Evolutionary conservation across 768 basidiomycete genomes (phyloP), one percentile per base, ranked within the genome.

Genomic region (Suillus lakei): DNA sequence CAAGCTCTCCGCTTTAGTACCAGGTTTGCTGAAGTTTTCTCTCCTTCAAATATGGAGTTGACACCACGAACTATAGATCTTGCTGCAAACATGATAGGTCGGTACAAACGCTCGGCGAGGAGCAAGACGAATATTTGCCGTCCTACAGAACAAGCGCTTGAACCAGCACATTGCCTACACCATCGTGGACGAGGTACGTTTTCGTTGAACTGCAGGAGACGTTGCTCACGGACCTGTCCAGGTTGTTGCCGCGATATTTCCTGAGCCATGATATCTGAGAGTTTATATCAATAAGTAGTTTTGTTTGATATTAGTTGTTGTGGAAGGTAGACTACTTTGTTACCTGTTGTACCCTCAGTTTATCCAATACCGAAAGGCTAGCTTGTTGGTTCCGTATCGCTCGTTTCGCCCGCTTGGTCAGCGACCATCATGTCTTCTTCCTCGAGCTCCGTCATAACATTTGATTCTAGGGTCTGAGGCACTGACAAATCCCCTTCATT

Each of bases 71-170:
- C 28, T 56, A 10, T 69, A 98, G 97, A 99, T 73, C 79, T 98
- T 61, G 96, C 94, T 38, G 95, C 97, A 8, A 98, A 98, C 71
- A 95, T 98, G 91, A 98, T 98, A 69, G 98, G 98, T n/a, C 86
- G 96, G 36, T 91, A n/a, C 93, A 4, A 99, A 99, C 73, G 96
- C 97, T 21, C 88, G 96, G 15, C 85, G 96, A 50, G 98, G 96
- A 18, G 96, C 97, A 10, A 85, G 95, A 46, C 85, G 95, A 58
- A 92, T 98, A 66, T 98, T 99, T 75, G 90, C 95, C 5, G 95
- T 97, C 2, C 74, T 99, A 50, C 98, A 99, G 77, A 98, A 98
- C 74, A 86, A 89, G 55, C 87, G 97, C n/a, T 82, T 99, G 38
- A 98, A 97, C 76, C 95, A 97, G 73, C 96, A 98, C 74, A 89